phyloP scores from a whole-genome alignment of 495 filamentous ascomycete species.

The Platismatia glauca region DNA sequence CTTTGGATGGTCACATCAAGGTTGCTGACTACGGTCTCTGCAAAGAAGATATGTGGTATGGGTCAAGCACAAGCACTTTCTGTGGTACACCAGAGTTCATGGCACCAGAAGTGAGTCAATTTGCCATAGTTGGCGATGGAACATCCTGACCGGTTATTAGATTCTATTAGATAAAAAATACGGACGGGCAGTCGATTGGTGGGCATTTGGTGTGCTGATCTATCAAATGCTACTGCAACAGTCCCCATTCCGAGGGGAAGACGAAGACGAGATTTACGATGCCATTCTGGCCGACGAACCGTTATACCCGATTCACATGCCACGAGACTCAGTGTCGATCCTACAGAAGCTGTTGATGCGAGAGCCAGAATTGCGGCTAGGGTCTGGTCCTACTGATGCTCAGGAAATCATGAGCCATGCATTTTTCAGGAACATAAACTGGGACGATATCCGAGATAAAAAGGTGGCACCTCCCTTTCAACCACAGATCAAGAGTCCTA shows the following conservation, averaged over 20 bases:
- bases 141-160: constrained; percentile 33
- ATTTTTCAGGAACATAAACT: constrained; percentile 96
- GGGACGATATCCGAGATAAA: constrained; percentile 98
- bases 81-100: constrained; percentile 99
- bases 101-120: constrained; percentile 77
- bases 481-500: constrained; percentile 78
- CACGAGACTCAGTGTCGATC: constrained; percentile 93
- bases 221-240: constrained; percentile 99
- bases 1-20: constrained; percentile 95
- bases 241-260: constrained; percentile 96
- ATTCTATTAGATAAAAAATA: constrained; percentile 99
- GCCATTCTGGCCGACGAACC: constrained; percentile 97
- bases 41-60: constrained; percentile 99
- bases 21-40: constrained; percentile 98
- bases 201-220: constrained; percentile 99
- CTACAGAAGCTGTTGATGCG: constrained; percentile 94
- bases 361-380: constrained; percentile 86
- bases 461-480: constrained; percentile 78
- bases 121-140: neutral
- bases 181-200: constrained; percentile 98
- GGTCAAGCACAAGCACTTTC: constrained; percentile 92
- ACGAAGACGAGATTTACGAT: constrained; percentile 99
- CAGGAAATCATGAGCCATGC: constrained; percentile 99
- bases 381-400: constrained; percentile 91
- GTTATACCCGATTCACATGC: constrained; percentile 98